Base-by-base conservation (phyloP, 2,329 filamentous ascomycete genomes). In the Pseudogymnoascus sp. region DNA sequence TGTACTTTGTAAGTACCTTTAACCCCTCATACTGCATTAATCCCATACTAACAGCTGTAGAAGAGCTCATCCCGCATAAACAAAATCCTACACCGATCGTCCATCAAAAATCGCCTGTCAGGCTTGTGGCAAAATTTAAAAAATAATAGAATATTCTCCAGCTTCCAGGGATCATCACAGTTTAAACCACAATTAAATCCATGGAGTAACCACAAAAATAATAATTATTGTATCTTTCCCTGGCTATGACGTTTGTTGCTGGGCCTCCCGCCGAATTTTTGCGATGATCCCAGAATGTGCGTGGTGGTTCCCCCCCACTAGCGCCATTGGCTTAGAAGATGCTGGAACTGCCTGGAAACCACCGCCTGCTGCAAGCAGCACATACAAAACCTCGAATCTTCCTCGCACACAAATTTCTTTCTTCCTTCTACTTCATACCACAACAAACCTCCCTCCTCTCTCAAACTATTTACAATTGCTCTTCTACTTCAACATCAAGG, bases 271-370 rank as follows among this genome's bases (percentile, higher is more conserved):
- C 17, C 41, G 41, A 47, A 47, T 47, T 47, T 47, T 47, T 47
- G 41, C 41, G 41, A 47, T 47, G 41, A 47, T 47, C 41, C 35
- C 2, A 37, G 54, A 58, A 58, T 58, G 54, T 58, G 54, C 35
- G 29, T 57, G 29, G 31, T 58, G 54, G 31, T 58, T 58, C 36
- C 54, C 26, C 4, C 21, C 41, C 41, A 37, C 54, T 58, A 58
- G 54, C 35, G 54, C 31, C 31, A 35, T 58, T 47, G 41, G 54
- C 29, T 35, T 58, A 37, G 54, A 58, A 58, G 29, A 36, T 58
- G 54, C 54, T 58, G 54, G 54, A 58, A 58, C 35, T 58, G 54
- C 21, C 54, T 58, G 54, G 54, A 58, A 58, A 58, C 54, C 31
- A 37, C 41, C 54, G 54, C 29, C 54, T 37, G 54, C 54, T 37